Conservation (phyloP, 164 flowering plant species). For the Berberis thunbergii region DNA sequence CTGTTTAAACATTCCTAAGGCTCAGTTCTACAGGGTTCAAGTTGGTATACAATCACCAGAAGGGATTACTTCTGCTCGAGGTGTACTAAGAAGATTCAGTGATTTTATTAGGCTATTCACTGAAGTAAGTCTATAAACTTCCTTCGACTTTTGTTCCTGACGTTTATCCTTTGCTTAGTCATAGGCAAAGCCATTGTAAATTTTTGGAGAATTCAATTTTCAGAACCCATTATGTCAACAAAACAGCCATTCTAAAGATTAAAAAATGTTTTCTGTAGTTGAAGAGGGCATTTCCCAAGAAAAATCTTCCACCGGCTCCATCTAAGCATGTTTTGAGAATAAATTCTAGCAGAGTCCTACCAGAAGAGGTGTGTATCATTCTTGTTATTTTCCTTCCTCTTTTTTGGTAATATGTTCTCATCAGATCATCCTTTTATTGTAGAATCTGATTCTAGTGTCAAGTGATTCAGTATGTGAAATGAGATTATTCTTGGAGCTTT, state of each 20-base stretch:
- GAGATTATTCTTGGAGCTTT: too few species aligned
- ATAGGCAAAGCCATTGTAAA: not conserved
- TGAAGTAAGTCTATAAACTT: conserved; percentile 42
- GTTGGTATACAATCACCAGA: conserved; percentile 90
- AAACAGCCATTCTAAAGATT: not conserved
- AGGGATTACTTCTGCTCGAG: conserved; percentile 56
- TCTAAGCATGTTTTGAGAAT: conserved; percentile 84
- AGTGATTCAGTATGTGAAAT: too few species aligned
- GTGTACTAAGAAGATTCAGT: conserved; percentile 84
- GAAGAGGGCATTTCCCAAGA: conserved; percentile 62
- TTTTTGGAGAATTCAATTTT: conserved; percentile 1
- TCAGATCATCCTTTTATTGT: not conserved
- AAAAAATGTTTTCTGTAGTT: conserved; percentile 36
- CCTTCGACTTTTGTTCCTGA: not conserved
- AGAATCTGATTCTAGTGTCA: too few species aligned
- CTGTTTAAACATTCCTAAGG: conserved; percentile 29
- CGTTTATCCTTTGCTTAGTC: not conserved
- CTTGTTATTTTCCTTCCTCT: conserved; percentile 2
- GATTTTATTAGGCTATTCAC: conserved; percentile 73
- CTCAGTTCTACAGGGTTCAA: conserved; percentile 98
- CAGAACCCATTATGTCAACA: not conserved
- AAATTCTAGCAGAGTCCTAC: conserved; percentile 55
- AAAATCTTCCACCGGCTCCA: conserved; percentile 80
- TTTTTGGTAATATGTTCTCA: not conserved
- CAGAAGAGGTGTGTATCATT: conserved; percentile 62